Conservation (phyloP, 768 basidiomycete species). For the Chalciporus sphaerocephalus region DNA sequence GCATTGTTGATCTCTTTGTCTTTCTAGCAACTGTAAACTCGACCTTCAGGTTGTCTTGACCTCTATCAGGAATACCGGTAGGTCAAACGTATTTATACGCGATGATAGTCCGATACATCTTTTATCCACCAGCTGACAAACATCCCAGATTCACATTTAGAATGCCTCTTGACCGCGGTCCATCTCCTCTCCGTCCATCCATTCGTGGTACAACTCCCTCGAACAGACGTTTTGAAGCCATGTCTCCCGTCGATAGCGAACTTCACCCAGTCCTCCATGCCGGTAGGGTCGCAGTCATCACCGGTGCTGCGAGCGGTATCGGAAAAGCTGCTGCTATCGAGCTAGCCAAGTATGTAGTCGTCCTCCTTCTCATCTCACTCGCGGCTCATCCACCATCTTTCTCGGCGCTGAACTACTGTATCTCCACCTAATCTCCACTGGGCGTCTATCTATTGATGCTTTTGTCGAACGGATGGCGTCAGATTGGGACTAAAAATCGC, state of each 20-base stretch:
- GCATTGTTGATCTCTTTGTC: too few species aligned
- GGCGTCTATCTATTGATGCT: background rate
- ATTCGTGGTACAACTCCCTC: constrained; percentile 43
- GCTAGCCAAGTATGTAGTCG: constrained; percentile 60
- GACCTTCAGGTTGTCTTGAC: too few species aligned
- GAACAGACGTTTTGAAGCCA: constrained; percentile 43
- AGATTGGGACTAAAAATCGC: constrained; percentile 74
- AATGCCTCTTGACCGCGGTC: constrained; percentile 35
- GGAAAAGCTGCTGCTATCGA: constrained; percentile 55
- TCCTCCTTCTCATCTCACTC: constrained; percentile 11
- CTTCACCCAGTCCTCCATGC: constrained; percentile 50
- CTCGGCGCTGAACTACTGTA: constrained; percentile 3
- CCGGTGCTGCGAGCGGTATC: constrained; percentile 56
- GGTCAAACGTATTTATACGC: background rate
- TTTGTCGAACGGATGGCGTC: constrained; percentile 5
- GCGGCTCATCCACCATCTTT: constrained; percentile 13
- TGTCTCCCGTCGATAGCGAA: constrained; percentile 43
- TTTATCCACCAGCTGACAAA: background rate
- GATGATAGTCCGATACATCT: background rate
- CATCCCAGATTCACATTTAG: background rate
- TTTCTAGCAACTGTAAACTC: too few species aligned
- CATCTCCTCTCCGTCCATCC: constrained; percentile 50
- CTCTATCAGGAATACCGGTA: too few species aligned
- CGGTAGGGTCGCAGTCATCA: constrained; percentile 56
- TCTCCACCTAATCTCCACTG: background rate